Evolutionary conservation across 495 filamentous ascomycete genomes (phyloP).

Genomic region (Extremus antarcticus): DNA sequence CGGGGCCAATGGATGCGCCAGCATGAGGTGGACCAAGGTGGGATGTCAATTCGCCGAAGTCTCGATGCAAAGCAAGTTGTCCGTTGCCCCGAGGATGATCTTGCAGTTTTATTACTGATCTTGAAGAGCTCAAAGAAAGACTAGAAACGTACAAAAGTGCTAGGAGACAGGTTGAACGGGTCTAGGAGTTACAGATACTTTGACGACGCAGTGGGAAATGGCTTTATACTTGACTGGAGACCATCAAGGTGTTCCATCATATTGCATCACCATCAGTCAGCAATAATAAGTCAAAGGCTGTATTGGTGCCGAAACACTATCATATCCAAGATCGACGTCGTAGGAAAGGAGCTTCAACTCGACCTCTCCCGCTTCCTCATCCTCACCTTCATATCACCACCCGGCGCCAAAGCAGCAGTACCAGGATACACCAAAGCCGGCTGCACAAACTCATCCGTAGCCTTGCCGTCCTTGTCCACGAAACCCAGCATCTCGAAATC

Average conservation of each 20-base stretch:
- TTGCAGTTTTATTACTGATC: no score
- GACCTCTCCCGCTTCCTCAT: slow-evolving; percentile 3
- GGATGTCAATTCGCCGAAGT: no score
- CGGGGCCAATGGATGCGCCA: background rate
- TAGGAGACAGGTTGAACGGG: no score
- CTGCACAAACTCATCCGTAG: slow-evolving; percentile 9
- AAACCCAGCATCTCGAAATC: slow-evolving; percentile 19
- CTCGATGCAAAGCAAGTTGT: background rate
- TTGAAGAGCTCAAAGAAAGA: no score
- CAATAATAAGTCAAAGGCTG: no score
- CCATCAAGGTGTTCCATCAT: background rate
- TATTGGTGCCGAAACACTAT: no score
- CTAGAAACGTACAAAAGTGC: no score
- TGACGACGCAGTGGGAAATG: no score
- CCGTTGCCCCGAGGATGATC: background rate
- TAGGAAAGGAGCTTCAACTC: no score
- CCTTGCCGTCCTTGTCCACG: slow-evolving; percentile 13
- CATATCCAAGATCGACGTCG: no score
- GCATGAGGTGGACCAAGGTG: background rate
- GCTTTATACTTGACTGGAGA: no score
- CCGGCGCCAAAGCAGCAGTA: slow-evolving; percentile 11
- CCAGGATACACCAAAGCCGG: slow-evolving; percentile 8
- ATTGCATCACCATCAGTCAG: background rate
- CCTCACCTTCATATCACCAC: slow-evolving; percentile 19
- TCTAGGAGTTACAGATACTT: no score